These are phyloP conservation scores for Schizochytrium sp. DNA, from an alignment of 108 stramenopile genomes.

Conservation along the genomic window DNA sequence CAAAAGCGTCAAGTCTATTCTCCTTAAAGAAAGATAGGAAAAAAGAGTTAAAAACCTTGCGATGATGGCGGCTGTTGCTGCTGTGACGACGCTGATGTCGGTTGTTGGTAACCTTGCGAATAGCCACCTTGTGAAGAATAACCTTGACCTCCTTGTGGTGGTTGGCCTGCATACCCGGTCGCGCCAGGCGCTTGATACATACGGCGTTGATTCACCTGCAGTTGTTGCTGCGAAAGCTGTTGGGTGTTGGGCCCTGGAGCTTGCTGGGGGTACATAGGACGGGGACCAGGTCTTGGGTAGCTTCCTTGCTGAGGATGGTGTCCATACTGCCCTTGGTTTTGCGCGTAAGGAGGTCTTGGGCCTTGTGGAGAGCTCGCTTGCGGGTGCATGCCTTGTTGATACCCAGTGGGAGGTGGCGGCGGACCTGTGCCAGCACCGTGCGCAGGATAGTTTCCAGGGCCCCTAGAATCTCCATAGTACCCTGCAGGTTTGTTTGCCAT, in stretches of 20 bases:
- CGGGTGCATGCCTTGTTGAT: no score
- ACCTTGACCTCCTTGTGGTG: not conserved
- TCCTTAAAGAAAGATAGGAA: no score
- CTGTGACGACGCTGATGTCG: not conserved
- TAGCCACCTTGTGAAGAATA: constrained; percentile 27
- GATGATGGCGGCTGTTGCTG: not conserved
- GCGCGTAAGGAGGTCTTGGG: not conserved
- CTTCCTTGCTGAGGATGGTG: not conserved
- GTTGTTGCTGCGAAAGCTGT: not conserved
- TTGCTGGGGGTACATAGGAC: constrained; percentile 27
- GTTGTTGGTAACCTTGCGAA: constrained; percentile 2
- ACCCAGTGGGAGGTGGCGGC: no score
- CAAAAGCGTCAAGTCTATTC: no score
- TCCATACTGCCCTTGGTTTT: not conserved
- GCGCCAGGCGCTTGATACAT: constrained; percentile 38
- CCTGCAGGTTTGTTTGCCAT: no score
- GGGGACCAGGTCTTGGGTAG: constrained; percentile 5
- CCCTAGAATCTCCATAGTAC: no score
- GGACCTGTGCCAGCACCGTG: no score
- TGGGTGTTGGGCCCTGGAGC: constrained; percentile 6
- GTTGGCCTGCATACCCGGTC: not conserved
- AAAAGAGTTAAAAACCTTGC: not conserved
- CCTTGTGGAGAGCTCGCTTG: no score
- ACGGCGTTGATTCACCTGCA: constrained; percentile 41
- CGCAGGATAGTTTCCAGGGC: no score